Percentiles rank a stretch among this genome's conserved stretches.
phyloP scores from a whole-genome alignment of 257 asterid species.

The Lantana camara region DNA sequence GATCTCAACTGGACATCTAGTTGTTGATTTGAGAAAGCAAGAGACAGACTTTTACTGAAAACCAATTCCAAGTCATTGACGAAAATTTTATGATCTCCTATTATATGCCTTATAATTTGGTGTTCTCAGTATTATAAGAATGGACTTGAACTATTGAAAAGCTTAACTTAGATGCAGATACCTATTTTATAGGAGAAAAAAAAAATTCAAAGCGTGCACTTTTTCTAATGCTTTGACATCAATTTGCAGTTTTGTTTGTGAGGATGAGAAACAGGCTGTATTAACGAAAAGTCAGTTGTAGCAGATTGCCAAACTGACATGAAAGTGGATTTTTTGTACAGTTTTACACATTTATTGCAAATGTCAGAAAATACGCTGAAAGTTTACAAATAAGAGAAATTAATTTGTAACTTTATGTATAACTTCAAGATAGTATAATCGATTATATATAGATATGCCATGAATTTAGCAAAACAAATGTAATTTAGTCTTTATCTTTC shows the following conservation, averaged over 20 bases:
- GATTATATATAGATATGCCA: too few species aligned
- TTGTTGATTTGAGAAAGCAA: background rate
- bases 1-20: too few species aligned
- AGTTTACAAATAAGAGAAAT: too few species aligned
- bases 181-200: background rate
- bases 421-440: too few species aligned
- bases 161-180: background rate
- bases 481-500: too few species aligned
- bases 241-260: slow-evolving; percentile 76
- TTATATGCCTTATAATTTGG: background rate
- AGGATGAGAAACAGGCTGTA: slow-evolving; percentile 91
- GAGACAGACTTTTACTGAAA: background rate
- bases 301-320: slow-evolving; percentile 96
- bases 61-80: background rate
- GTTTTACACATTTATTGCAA: too few species aligned
- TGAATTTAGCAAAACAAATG: too few species aligned
- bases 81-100: background rate
- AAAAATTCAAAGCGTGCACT: background rate
- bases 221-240: slow-evolving; percentile 17
- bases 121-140: background rate
- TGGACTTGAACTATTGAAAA: background rate
- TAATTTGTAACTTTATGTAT: too few species aligned
- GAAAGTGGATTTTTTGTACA: too few species aligned
- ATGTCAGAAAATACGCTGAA: too few species aligned
- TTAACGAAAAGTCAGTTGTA: slow-evolving; percentile 96